Base-by-base conservation (phyloP, 2,329 filamentous ascomycete genomes). In the Fulvia fulva region DNA sequence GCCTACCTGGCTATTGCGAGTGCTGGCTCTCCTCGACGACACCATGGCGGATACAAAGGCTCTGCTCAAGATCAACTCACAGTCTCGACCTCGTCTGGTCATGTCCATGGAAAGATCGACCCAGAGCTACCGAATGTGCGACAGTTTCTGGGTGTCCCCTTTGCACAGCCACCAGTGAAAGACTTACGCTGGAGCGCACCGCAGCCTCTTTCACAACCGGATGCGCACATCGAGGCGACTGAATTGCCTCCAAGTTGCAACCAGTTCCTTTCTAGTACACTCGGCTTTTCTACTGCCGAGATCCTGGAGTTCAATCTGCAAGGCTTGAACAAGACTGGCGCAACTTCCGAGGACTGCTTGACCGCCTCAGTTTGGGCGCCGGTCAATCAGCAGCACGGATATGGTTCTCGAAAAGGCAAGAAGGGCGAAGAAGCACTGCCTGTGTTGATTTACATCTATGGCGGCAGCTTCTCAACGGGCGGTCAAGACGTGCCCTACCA, bases 371-470 rank as follows among this genome's bases (percentile, higher is more conserved):
- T 81, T 8, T 81, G 79, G 78, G 67, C 76, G 3, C 77, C 77
- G 1, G 64, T 56, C 28, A 52, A n/a, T 19, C 25, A 49, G 25
- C 23, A 22, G 19, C n/a, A 49, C n/a, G 51, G 43, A 30, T 23
- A 47, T 34, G 25, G 25, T 32, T 56, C 44, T 46, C 34, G n/a
- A 21, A 51, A 47, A 47, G 46, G 34, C 21, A 37, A 49, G 51
- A 34, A 53, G 22, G 12, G 19, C 21, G 2, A 19, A n/a, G n/a
- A 46, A 21, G 22, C 49, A 53, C 75, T 55, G 5, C 80, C 80
- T 1, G 79, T 81, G 0, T 65, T 79, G 5, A 73, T 77, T 21
- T 82, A 77, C 70, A 71, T 81, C 34, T 77, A 79, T 41, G 80
- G 80, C 4, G 80, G 80, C 16, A 75, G 75, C 1, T 80, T 79